Conservation (phyloP, 2,329 filamentous ascomycete species). For the Triangularia setosa region DNA sequence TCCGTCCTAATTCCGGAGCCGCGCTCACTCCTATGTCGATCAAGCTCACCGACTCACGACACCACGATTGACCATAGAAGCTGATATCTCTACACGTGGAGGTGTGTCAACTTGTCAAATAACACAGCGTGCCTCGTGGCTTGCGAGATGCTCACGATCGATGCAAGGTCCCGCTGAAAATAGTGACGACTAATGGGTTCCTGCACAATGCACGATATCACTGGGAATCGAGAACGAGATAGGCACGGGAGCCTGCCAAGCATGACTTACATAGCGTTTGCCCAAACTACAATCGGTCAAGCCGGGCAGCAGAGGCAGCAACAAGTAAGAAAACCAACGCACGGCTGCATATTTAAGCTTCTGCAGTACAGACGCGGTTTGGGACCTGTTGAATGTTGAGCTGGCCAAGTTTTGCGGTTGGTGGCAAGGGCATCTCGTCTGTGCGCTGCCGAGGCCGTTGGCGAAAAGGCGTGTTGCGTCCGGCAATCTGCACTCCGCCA, state of each 20-base stretch:
- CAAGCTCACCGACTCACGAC: not conserved
- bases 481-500: slow-evolving; percentile 35
- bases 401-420: not conserved
- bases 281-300: slow-evolving; percentile 5
- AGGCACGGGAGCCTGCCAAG: not conserved
- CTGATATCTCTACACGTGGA: not conserved
- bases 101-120: not conserved
- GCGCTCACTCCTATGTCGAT: not conserved
- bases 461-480: slow-evolving; percentile 4
- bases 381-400: slow-evolving; percentile 5
- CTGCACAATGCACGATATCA: not conserved
- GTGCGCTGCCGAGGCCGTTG: slow-evolving; percentile 9
- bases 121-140: not conserved
- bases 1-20: not conserved
- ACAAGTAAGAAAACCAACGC: not conserved
- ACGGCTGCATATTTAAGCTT: slow-evolving; percentile 4
- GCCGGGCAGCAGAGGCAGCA: not conserved
- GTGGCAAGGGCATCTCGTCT: slow-evolving; percentile 5
- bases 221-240: not conserved
- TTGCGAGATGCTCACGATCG: not conserved
- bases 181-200: not conserved
- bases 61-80: not conserved
- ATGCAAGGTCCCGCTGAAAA: not conserved
- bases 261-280: not conserved
- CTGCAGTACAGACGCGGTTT: slow-evolving; percentile 23